Base-by-base conservation (phyloP, 2,329 filamentous ascomycete species). In the Fusarium albidum region DNA sequence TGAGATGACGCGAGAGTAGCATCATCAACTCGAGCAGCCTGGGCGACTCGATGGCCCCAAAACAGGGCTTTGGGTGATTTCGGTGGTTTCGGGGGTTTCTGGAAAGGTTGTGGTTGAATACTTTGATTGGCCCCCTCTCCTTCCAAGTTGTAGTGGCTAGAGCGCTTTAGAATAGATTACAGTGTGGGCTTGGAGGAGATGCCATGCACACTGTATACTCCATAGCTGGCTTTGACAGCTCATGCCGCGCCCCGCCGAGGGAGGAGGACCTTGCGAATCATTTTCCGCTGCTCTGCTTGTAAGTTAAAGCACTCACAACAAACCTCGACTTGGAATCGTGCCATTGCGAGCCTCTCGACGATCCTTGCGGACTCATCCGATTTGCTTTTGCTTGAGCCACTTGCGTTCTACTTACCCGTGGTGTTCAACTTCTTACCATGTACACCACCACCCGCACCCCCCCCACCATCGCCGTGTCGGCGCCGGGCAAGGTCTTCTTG, bases 401-500 rank as follows among this genome's bases (percentile, higher is more conserved):
- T 25, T 18, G n/a, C 17, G 15, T 17, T 17, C 17, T 27, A 17
- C 17, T 17, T 18, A 25, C 12, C 21, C 9, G 7, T 46, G 26
- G 27, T 18, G 3, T 15, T 9, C 6, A 15, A 14, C 9, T 31
- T 14, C 11, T 17, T 18, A 40, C n/a, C n/a, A n/a, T n/a, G n/a
- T n/a, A n/a, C n/a, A n/a, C 38, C 40, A 6, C 65, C 34, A 50
- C 54, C 34, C 53, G 55, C 28, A 69, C 73, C 67, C 71, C 73
- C 67, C 71, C 72, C 57, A 76, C 77, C 41, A 67, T 75, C 40
- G 88, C 87, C 69, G 85, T 96, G 62, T 98, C 95, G 59, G 94
- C 95, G 17, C 95, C 95, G 14, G 95, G 95, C 65, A 99, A 99
- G 79, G 95, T 99, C 55, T 84, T 99, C 61, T 84, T 98, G 47